Evolutionary conservation across 1,284 basidiomycete species (phyloP), one percentile per base, ranked within the genome.

Genomic region (Moesziomyces globuligerus): DNA sequence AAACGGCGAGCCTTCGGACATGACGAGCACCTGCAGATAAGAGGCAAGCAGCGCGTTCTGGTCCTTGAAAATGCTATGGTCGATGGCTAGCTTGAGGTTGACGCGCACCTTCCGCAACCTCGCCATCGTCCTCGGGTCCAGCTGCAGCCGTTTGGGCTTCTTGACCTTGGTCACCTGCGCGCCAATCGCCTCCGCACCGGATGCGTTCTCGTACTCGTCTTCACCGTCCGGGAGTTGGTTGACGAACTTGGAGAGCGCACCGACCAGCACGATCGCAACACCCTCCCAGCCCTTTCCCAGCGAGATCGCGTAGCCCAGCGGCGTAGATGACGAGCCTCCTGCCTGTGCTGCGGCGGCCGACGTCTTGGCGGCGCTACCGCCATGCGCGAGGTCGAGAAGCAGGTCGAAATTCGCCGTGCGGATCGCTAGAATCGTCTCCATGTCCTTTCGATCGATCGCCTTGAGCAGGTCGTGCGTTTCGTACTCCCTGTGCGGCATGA

Each of bases 11-110:
- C 77, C 75, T 39, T 75, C 76, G 2, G 68, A 72, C 75, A 79
- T 79, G 58, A 78, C 65, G n/a, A 79, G 40, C 10, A 78, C 65
- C 48, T 81, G 80, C 29, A 79, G 28, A 54, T 81, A 81, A 8
- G 64, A 71, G 0, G 80, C 71, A 10, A 81, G 41, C 24, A 81
- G 52, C 9, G 49, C 40, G 4, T 68, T 81, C 48, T 81, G 78
- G 25, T 76, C 74, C n/a, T 53, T 55, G 21, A 56, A 55, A 11
- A 81, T 58, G 44, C 79, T 81, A 44, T 74, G 65, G 40, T 80
- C 78, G 23, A 80, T 76, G 3, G 74, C 80, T 6, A 81, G 57
- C 43, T 81, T 81, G 43, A 81, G 67, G 20, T 79, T 81, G 18
- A 72, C 53, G 4, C 76, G 49, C 11, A 81, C 59, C 62, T 80